A percentile compares a stretch with the other conserved stretches of the same genome.
Conservation (phyloP, 768 basidiomycete species). For the Artomyces pyxidatus region DNA sequence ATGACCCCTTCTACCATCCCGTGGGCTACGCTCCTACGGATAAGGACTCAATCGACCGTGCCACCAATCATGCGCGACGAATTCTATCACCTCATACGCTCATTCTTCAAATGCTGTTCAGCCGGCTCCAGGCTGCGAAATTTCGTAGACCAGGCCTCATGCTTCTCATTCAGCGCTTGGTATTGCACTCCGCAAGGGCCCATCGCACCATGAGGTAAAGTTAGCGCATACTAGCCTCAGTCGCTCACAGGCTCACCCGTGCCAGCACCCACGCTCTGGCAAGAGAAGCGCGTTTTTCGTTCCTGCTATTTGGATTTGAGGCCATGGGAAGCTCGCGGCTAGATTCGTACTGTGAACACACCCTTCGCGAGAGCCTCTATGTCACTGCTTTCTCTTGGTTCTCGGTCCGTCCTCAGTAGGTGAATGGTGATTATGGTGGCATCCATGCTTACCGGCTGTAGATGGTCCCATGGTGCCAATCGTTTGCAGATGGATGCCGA, state of each 20-base stretch:
- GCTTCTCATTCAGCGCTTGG: slow-evolving; percentile 76
- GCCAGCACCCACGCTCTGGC: slow-evolving; percentile 85
- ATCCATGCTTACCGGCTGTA: slow-evolving; percentile 22
- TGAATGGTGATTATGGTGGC: background rate
- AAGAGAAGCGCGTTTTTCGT: slow-evolving; percentile 82
- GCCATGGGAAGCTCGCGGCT: slow-evolving; percentile 81
- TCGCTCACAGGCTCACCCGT: too few relatives aligned
- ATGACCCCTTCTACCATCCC: slow-evolving; percentile 81
- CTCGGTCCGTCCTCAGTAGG: slow-evolving; percentile 85
- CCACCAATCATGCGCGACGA: slow-evolving; percentile 58
- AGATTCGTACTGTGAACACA: slow-evolving; percentile 73
- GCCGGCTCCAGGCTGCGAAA: slow-evolving; percentile 88
- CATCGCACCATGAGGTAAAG: slow-evolving; percentile 64
- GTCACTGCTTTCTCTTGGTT: slow-evolving; percentile 87
- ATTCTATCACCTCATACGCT: slow-evolving; percentile 78
- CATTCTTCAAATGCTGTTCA: slow-evolving; percentile 82
- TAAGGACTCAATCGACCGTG: slow-evolving; percentile 72
- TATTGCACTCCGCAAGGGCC: slow-evolving; percentile 70
- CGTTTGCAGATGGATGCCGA: slow-evolving; percentile 86
- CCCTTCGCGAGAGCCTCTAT: slow-evolving; percentile 71
- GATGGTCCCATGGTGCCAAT: slow-evolving; percentile 96
- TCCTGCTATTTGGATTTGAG: slow-evolving; percentile 91
- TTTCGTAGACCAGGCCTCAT: slow-evolving; percentile 82
- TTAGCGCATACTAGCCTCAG: background rate
- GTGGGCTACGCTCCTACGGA: slow-evolving; percentile 88